Evolutionary conservation across 108 stramenopile species (phyloP).

Genomic region (Skeletonema menzelii): DNA sequence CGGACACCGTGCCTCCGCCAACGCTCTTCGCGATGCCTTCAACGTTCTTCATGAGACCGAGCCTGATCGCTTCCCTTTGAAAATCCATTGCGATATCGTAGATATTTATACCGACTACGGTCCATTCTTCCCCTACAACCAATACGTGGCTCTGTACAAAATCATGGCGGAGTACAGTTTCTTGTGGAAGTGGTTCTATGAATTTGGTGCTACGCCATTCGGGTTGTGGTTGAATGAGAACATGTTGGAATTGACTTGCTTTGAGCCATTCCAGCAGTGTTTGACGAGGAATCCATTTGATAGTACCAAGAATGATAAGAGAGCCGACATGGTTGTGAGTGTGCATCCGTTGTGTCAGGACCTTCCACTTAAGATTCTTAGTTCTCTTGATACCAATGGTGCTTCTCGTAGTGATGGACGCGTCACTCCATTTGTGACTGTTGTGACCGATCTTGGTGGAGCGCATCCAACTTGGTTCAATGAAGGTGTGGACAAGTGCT

Average conservation of each 20-base stretch:
- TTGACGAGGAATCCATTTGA: slow-evolving; percentile 52
- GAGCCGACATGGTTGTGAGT: slow-evolving; percentile 92
- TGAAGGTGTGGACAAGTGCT: slow-evolving; percentile 85
- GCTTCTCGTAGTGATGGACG: slow-evolving; percentile 37
- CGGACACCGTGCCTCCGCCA: slow-evolving; percentile 87
- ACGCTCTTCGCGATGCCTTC: slow-evolving; percentile 78
- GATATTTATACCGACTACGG: slow-evolving; percentile 89
- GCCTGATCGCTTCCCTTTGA: slow-evolving; percentile 36
- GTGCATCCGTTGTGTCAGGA: slow-evolving; percentile 97
- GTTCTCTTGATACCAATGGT: slow-evolving; percentile 56
- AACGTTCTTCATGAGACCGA: slow-evolving; percentile 61
- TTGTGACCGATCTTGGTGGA: slow-evolving; percentile 96
- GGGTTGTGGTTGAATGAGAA: slow-evolving; percentile 70
- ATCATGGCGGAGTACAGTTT: slow-evolving; percentile 79
- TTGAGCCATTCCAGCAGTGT: slow-evolving; percentile 54
- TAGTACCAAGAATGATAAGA: slow-evolving; percentile 26
- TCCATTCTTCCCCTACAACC: slow-evolving; percentile 77
- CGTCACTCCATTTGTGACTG: slow-evolving; percentile 90
- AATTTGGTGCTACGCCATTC: slow-evolving; percentile 72
- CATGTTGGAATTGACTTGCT: slow-evolving; percentile 55
- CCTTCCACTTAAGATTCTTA: slow-evolving; percentile 81
- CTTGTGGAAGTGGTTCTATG: slow-evolving; percentile 77
- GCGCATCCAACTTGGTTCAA: slow-evolving; percentile 96
- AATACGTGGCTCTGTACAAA: slow-evolving; percentile 71
- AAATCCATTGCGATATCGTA: slow-evolving; percentile 81